Percentiles rank a stretch among this genome's conserved stretches.
phyloP scores from a whole-genome alignment of 371 early-diverging fungal genomes.

The Rhizopus stolonifer region DNA sequence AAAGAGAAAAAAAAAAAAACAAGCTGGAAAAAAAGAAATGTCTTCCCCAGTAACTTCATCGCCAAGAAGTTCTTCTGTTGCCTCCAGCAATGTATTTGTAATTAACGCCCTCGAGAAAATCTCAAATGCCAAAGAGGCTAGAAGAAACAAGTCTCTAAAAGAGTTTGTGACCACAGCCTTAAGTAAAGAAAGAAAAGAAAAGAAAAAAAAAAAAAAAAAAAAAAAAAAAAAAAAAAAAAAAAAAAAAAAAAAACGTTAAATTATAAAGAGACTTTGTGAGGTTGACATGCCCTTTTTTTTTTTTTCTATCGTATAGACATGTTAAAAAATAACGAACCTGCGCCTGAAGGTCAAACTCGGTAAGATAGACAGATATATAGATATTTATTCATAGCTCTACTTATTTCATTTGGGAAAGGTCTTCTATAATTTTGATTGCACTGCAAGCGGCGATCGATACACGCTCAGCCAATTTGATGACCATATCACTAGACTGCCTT shows the following conservation, averaged over 20 bases:
- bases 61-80: conserved; percentile 27
- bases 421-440: conserved; percentile 56
- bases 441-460: conserved; percentile 61
- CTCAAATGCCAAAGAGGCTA: conserved; percentile 49
- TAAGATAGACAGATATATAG: conserved; percentile 1
- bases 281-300: too few species aligned
- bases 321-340: conserved; percentile 40
- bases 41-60: conserved; percentile 31
- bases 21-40: conserved; percentile 14
- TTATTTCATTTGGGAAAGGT: conserved; percentile 25
- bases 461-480: conserved; percentile 53
- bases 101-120: conserved; percentile 68
- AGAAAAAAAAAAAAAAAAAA: background rate
- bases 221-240: too few species aligned
- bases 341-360: conserved; percentile 45
- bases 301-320: conserved; percentile 21
- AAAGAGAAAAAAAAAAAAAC: conserved; percentile 4
- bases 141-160: conserved; percentile 54
- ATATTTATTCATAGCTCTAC: too few species aligned
- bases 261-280: too few species aligned
- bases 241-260: too few species aligned
- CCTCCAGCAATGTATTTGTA: conserved; percentile 61
- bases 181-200: conserved; percentile 23
- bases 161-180: conserved; percentile 45
- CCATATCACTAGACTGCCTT: conserved; percentile 65